A percentile compares a stretch with the other conserved stretches of the same genome.
phyloP scores from a whole-genome alignment of 345 rosid species.

The Syzygium oleosum region DNA sequence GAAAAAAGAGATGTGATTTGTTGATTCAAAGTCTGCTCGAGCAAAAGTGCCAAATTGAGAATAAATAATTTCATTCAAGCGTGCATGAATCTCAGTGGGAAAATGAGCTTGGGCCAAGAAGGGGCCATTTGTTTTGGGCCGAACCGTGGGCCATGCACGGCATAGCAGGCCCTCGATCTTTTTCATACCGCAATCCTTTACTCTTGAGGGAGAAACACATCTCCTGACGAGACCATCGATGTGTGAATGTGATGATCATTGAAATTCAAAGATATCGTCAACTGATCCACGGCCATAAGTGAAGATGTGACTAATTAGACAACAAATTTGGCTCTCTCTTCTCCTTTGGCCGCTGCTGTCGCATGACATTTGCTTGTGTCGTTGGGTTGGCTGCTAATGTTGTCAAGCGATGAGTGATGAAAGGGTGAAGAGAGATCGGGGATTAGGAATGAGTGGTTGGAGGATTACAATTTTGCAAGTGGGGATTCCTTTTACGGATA shows the following conservation, averaged over 20 bases:
- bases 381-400: background rate
- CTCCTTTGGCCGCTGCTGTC: background rate
- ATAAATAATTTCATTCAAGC: background rate
- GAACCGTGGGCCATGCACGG: background rate
- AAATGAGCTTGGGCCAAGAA: background rate
- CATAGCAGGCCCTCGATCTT: background rate
- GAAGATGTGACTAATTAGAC: background rate
- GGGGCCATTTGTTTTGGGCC: background rate
- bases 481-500: background rate
- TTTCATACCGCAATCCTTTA: background rate
- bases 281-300: background rate
- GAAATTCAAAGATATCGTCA: background rate
- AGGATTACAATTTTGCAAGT: background rate
- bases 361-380: background rate
- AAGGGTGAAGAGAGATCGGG: background rate
- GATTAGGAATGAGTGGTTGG: background rate
- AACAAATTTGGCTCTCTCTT: background rate
- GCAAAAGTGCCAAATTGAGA: background rate
- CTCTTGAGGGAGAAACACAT: background rate
- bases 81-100: background rate
- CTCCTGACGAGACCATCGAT: background rate
- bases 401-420: background rate
- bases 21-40: background rate
- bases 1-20: background rate
- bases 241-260: too few relatives aligned